phyloP scores from a whole-genome alignment of 2,329 filamentous ascomycete genomes.

The Grosmannia huntii region DNA sequence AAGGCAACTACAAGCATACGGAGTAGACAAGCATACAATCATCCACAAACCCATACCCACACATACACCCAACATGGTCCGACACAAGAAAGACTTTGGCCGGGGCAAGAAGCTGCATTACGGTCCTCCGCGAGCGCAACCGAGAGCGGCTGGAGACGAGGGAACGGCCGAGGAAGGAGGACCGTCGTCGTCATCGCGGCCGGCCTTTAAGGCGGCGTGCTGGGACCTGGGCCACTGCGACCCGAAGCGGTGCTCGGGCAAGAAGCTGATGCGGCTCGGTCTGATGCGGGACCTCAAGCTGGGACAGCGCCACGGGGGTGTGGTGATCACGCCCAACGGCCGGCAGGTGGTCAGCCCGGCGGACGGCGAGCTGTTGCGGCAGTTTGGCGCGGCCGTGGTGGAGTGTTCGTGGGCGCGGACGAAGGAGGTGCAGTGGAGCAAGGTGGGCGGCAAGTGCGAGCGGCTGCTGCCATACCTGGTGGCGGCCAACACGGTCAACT shows the following conservation, averaged over 20 bases:
- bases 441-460: slow-evolving; percentile 89
- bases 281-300: slow-evolving; percentile 88
- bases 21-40: background rate
- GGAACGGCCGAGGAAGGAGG: slow-evolving; percentile 23
- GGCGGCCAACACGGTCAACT: slow-evolving; percentile 93
- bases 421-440: slow-evolving; percentile 77
- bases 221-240: slow-evolving; percentile 99
- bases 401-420: slow-evolving; percentile 96
- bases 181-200: slow-evolving; percentile 14
- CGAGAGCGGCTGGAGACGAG: slow-evolving; percentile 15
- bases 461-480: slow-evolving; percentile 86
- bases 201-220: slow-evolving; percentile 79
- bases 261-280: slow-evolving; percentile 81
- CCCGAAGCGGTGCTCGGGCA: slow-evolving; percentile 90
- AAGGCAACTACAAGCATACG: too few relatives aligned
- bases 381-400: slow-evolving; percentile 87
- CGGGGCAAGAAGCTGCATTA: slow-evolving; percentile 60
- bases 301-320: slow-evolving; percentile 81
- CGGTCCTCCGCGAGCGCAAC: slow-evolving; percentile 41
- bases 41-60: background rate
- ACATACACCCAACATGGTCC: slow-evolving; percentile 51
- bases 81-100: slow-evolving; percentile 84
- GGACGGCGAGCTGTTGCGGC: slow-evolving; percentile 68
- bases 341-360: slow-evolving; percentile 74
- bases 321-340: slow-evolving; percentile 91